Base-by-base conservation (phyloP, 495 filamentous ascomycete species). In the Hypomontagnella monticulosa region DNA sequence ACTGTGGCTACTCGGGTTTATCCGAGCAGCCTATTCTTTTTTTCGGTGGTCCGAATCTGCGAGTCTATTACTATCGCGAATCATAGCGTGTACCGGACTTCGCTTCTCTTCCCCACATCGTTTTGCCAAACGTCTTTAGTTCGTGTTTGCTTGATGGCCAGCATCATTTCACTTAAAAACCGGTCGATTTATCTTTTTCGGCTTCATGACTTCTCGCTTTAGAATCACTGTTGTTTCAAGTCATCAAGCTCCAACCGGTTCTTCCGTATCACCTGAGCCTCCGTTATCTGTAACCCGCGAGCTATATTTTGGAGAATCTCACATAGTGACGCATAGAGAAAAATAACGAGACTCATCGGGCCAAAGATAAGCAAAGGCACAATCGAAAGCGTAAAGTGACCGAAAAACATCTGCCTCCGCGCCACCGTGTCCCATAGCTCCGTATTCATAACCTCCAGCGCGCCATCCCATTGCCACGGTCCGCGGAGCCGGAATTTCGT, bases 401-500 rank as follows among this genome's bases (percentile, higher is more conserved):
- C 70, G 55, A 70, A 73, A 23, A 75, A 71, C 44, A 71, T 58
- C 19, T 75, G 63, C 40, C 75, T 62, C 19, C 75, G 36, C 12
- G 59, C 58, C 15, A 78, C 66, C 5, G 69, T 62, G 6, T 66
- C 69, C 79, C 79, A 81, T 11, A 80, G 43, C 62, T 80, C 79
- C 0, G 52, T 63, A 19, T 41, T 46, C 73, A 75, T 75, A 33
- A 79, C 57, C 48, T 71, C 57, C 33, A 69, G 50, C 0, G 77
- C 78, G 0, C 76, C 78, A 12, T 71, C 67, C 73, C 75, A 75
- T 61, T 70, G 63, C 76, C 76, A 79, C 4, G 76, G 77, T 10
- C 77, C 77, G n/a, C 61, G 30, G 18, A 79, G 53, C 2, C 76
- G 59, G 44, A 80, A 79, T 38, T 79, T 78, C 14, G 74, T 66